Evolutionary conservation across 495 filamentous ascomycete genomes (phyloP), one percentile per base, ranked within the genome.

Genomic region (Aspergillus homomorphus): DNA sequence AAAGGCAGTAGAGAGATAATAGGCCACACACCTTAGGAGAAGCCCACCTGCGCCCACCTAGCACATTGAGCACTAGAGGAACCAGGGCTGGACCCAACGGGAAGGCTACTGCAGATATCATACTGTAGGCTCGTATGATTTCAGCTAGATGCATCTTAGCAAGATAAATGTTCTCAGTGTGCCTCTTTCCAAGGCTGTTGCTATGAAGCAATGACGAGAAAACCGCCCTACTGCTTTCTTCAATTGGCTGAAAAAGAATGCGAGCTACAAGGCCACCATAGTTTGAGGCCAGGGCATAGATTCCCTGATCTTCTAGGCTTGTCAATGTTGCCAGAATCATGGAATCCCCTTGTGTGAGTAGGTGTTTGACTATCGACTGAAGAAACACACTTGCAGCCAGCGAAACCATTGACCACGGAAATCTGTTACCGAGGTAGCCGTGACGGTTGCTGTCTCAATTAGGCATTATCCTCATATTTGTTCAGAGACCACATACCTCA

Each of bases 341-440:
- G 10, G 90, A 87, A 78, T 99, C 94, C 26, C 92, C 94, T 73
- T 96, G 91, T 0, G 95, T 98, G 22, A 98, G 84, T 54, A 98
- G 58, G 71, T 97, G 91, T 67, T 99, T 99, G 38, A 97, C 78
- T 15, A 87, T 67, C 21, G 87, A 89, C 71, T 99, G 94, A n/a
- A 91, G 74, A 76, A 90, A 91, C 58, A 97, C 81, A 61, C 82
- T 92, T 10, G 77, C 79, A n/a, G 85, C 85, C 7, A 98, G 81
- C 24, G 78, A 78, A 42, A 89, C 69, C 10, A 93, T 78, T 4
- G 80, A 82, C 38, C 77, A 73, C 26, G 87, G 88, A 66, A 96
- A 89, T 63, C 82, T 84, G 12, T 80, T 80, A 18, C 84, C 60
- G 21, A 85, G 53, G 64, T 86, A 89, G 19, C 72, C 30, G n/a